These are phyloP conservation scores for Neurospora sp. DNA, from an alignment of 495 filamentous ascomycete species.

Conservation along the genomic window DNA sequence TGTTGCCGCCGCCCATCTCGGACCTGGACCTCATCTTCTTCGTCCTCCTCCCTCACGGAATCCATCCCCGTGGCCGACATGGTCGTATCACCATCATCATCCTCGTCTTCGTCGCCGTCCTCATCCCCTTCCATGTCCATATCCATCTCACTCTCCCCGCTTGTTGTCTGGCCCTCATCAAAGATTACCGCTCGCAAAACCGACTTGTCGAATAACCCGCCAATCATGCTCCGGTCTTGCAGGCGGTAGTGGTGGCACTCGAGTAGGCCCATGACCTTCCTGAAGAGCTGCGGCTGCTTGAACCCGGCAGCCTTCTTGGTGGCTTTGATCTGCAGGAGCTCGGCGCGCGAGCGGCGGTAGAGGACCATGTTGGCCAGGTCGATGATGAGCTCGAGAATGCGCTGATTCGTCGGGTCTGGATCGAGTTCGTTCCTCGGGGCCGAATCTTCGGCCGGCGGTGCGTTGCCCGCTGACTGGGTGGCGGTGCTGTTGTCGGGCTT, in stretches of 20 bases:
- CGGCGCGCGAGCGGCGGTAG: constrained; percentile 62
- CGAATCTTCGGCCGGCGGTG: neutral
- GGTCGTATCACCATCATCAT: constrained; percentile 2
- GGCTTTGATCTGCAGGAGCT: constrained; percentile 50
- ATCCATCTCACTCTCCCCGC: neutral
- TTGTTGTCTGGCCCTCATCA: constrained; percentile 30
- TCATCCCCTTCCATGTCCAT: constrained; percentile 9
- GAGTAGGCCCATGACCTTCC: constrained; percentile 71
- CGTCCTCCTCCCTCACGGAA: neutral
- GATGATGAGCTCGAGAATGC: constrained; percentile 67
- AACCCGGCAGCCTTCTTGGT: constrained; percentile 54
- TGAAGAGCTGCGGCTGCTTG: constrained; percentile 64
- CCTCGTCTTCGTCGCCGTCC: constrained; percentile 3
- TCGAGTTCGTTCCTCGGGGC: constrained; percentile 36
- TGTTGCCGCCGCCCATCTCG: neutral
- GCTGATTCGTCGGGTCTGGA: constrained; percentile 55
- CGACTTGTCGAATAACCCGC: constrained; percentile 86
- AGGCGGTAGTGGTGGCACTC: constrained; percentile 86
- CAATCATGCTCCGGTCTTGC: constrained; percentile 71
- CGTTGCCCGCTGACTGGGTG: constrained; percentile 4
- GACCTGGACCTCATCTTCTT: neutral
- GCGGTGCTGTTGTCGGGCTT: neutral
- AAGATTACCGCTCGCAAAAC: constrained; percentile 73
- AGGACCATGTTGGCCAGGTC: constrained; percentile 85
- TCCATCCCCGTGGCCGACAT: neutral